phyloP scores from a whole-genome alignment of 345 rosid species.

The Euclidium syriacum region DNA sequence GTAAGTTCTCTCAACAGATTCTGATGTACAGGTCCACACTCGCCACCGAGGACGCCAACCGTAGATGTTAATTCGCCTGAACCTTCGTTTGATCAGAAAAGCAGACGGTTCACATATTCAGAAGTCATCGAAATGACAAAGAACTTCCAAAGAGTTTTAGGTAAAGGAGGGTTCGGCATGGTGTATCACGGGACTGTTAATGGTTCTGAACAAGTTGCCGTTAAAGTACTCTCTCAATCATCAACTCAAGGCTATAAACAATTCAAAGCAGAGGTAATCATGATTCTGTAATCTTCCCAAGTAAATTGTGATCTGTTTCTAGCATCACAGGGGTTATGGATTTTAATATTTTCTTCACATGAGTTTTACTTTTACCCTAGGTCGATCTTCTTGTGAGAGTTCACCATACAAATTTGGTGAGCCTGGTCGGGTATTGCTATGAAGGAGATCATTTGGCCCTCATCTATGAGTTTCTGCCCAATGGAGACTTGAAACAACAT shows the following conservation, averaged over 20 bases:
- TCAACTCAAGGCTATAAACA: constrained; percentile 36
- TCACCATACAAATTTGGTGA: constrained; percentile 44
- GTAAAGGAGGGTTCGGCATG: constrained; percentile 47
- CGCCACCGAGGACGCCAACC: neutral
- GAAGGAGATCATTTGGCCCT: constrained; percentile 34
- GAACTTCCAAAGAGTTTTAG: constrained; percentile 32
- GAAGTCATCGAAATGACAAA: constrained; percentile 35
- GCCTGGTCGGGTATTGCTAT: constrained; percentile 41
- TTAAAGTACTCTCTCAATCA: constrained; percentile 39
- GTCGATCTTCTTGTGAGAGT: constrained; percentile 38
- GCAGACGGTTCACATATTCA: constrained; percentile 12
- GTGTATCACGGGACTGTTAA: constrained; percentile 35
- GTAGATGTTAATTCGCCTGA: neutral
- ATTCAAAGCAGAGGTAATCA: constrained; percentile 41
- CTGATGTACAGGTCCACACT: neutral
- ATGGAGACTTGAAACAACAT: constrained; percentile 34
- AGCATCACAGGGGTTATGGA: too few species aligned
- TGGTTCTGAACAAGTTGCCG: constrained; percentile 38
- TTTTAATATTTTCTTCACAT: too few species aligned
- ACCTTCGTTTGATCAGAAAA: constrained; percentile 4
- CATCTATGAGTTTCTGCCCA: constrained; percentile 40
- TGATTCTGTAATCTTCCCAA: neutral
- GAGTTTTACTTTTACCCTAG: constrained; percentile 11
- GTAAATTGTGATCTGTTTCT: neutral
- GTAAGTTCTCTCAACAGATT: constrained; percentile 31